These are phyloP conservation scores for Tolypocladium ovalisporum DNA, from an alignment of 2,329 filamentous ascomycete genomes.

Conservation along the genomic window DNA sequence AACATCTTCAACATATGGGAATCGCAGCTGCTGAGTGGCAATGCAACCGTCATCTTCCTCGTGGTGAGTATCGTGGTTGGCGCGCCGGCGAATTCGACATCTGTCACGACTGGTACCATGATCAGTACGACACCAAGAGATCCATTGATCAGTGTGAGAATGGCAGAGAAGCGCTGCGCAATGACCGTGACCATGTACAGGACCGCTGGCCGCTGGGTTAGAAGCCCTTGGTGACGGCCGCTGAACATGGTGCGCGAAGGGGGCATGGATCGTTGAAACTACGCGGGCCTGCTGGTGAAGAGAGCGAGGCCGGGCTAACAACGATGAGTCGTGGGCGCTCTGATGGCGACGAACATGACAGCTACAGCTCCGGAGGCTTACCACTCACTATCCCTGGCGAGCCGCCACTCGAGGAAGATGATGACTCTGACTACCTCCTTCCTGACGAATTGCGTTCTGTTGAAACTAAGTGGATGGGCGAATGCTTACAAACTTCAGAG, in stretches of 20 bases:
- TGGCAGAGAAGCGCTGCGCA: background rate
- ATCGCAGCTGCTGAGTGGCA: conserved; percentile 8
- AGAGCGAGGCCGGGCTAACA: background rate
- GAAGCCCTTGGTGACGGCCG: background rate
- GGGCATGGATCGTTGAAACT: background rate
- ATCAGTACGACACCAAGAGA: conserved; percentile 5
- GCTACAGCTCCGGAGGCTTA: conserved; percentile 16
- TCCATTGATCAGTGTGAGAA: background rate
- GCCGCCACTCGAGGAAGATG: conserved; percentile 35
- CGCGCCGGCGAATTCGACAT: conserved; percentile 13
- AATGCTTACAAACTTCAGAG: conserved; percentile 89
- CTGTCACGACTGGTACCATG: conserved; percentile 13
- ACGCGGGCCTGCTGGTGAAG: background rate
- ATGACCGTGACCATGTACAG: background rate
- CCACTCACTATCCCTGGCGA: conserved; percentile 35
- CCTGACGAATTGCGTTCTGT: conserved; percentile 49
- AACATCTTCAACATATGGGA: conserved; percentile 4
- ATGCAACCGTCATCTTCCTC: conserved; percentile 31
- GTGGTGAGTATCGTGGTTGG: conserved; percentile 32
- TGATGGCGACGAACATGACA: background rate
- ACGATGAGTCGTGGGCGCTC: background rate
- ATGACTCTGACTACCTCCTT: conserved; percentile 51
- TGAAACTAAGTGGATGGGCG: conserved; percentile 63
- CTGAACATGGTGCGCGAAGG: background rate
- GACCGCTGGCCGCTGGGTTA: background rate